Conservation (phyloP, 768 basidiomycete species). For the Russula sp. region DNA sequence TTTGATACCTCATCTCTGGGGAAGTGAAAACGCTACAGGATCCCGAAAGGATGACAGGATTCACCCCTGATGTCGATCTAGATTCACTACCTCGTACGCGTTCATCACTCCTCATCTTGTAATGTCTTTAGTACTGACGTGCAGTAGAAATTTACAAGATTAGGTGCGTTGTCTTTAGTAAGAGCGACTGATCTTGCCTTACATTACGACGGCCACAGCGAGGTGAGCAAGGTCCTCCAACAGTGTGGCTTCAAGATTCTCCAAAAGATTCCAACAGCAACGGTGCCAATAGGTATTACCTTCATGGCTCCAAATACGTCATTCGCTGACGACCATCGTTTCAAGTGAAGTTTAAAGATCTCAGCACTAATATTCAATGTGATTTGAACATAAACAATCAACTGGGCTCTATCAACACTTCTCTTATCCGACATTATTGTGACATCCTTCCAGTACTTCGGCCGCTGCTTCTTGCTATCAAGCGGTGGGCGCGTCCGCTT, state of each 20-base stretch:
- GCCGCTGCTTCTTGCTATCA: conserved; percentile 41
- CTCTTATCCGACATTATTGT: conserved; percentile 46
- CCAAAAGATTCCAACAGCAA: conserved; percentile 24
- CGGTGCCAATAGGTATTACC: conserved; percentile 32
- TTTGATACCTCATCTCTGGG: background rate
- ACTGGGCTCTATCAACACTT: conserved; percentile 46
- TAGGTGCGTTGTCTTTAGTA: conserved; percentile 18
- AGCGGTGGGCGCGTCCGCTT: conserved; percentile 51
- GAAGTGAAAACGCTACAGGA: conserved; percentile 28
- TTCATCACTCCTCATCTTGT: background rate
- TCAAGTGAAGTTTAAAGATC: conserved; percentile 47
- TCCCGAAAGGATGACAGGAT: conserved; percentile 26
- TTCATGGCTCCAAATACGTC: background rate
- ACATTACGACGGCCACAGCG: conserved; percentile 12
- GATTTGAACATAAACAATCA: conserved; percentile 61
- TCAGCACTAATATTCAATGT: conserved; percentile 33
- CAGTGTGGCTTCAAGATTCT: conserved; percentile 29
- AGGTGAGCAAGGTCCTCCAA: conserved; percentile 30
- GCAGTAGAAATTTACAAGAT: conserved; percentile 29
- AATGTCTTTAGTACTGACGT: background rate
- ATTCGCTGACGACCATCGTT: conserved; percentile 5
- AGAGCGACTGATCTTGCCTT: background rate
- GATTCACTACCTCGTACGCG: conserved; percentile 28
- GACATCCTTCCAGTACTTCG: conserved; percentile 37
- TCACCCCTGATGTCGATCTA: conserved; percentile 25